Percentiles rank a stretch among this genome's conserved stretches.
Conservation (phyloP, 1,284 basidiomycete species). For the Microbotryum silenes-acaulis region DNA sequence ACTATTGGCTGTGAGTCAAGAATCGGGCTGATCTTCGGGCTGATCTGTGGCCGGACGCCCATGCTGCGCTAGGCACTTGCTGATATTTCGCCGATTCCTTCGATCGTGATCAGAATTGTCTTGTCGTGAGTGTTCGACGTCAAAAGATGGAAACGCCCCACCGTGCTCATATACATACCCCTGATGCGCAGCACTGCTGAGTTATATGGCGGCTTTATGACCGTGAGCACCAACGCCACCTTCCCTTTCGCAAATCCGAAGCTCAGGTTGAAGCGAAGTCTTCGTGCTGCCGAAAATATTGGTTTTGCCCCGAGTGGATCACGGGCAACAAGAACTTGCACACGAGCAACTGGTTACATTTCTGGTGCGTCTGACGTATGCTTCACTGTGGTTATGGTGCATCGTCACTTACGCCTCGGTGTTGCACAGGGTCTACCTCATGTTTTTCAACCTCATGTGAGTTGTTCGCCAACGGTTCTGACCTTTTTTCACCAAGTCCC, state of each 20-base stretch:
- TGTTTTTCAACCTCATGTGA: slow-evolving; percentile 22
- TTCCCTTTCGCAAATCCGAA: neutral
- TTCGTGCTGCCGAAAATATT: no score
- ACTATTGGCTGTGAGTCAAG: slow-evolving; percentile 71
- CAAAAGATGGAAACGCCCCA: neutral
- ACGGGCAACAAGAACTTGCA: slow-evolving; percentile 44
- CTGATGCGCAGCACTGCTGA: slow-evolving; percentile 3
- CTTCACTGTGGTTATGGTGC: slow-evolving; percentile 43
- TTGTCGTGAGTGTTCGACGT: slow-evolving; percentile 8
- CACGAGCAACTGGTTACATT: no score
- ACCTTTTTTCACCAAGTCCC: neutral
- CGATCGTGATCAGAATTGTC: slow-evolving; percentile 40
- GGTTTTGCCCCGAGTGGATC: slow-evolving; percentile 72
- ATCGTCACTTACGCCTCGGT: slow-evolving; percentile 24
- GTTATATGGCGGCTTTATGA: slow-evolving; percentile 58
- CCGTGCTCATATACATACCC: neutral
- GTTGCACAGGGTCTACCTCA: slow-evolving; percentile 18
- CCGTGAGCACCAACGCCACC: neutral
- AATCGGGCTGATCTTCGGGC: no score
- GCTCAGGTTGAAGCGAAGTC: no score
- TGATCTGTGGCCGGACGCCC: no score
- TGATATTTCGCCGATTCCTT: no score
- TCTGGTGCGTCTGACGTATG: no score
- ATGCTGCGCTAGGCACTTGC: no score
- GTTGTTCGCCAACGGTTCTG: neutral